phyloP scores from a whole-genome alignment of 768 basidiomycete genomes.

The Pleurotus giganteus region DNA sequence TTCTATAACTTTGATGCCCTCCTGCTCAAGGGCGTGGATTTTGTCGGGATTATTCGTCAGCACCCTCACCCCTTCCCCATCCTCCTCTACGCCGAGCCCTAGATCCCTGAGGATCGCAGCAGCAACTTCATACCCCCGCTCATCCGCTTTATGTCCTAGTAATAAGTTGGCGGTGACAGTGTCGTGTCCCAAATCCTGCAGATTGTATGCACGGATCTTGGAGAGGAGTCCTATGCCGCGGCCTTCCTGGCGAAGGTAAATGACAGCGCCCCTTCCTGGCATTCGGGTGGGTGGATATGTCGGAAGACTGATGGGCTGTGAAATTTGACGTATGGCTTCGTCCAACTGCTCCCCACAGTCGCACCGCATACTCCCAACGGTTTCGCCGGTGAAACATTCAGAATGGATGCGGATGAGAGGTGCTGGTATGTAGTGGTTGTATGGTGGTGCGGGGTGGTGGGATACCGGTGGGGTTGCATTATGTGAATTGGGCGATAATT shows the following conservation, averaged over 20 bases:
- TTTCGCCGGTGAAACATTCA: slow-evolving; percentile 98
- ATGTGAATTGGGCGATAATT: slow-evolving; percentile 58
- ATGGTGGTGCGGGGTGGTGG: slow-evolving; percentile 13
- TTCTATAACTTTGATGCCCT: slow-evolving; percentile 79
- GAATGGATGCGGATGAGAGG: slow-evolving; percentile 96
- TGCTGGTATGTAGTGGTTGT: slow-evolving; percentile 45
- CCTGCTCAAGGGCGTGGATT: slow-evolving; percentile 79
- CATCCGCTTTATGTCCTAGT: slow-evolving; percentile 93
- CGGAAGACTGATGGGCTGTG: slow-evolving; percentile 58
- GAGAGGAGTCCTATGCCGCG: slow-evolving; percentile 94
- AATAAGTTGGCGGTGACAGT: slow-evolving; percentile 97
- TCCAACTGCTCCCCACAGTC: slow-evolving; percentile 99
- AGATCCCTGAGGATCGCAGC: slow-evolving; percentile 88
- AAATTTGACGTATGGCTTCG: slow-evolving; percentile 91
- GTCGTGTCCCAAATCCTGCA: slow-evolving; percentile 97
- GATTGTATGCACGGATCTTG: slow-evolving; percentile 96
- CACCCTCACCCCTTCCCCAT: slow-evolving; percentile 42
- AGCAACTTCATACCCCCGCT: slow-evolving; percentile 90
- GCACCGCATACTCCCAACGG: slow-evolving; percentile 96
- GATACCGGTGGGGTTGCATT: slow-evolving; percentile 40
- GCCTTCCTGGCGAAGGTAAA: slow-evolving; percentile 97
- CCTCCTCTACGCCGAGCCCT: slow-evolving; percentile 56
- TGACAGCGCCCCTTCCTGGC: slow-evolving; percentile 86
- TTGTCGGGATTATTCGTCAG: slow-evolving; percentile 99
- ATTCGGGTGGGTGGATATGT: slow-evolving; percentile 38